Evolutionary conservation across 2,329 filamentous ascomycete genomes (phyloP).

Genomic region (Penicillium sp.): DNA sequence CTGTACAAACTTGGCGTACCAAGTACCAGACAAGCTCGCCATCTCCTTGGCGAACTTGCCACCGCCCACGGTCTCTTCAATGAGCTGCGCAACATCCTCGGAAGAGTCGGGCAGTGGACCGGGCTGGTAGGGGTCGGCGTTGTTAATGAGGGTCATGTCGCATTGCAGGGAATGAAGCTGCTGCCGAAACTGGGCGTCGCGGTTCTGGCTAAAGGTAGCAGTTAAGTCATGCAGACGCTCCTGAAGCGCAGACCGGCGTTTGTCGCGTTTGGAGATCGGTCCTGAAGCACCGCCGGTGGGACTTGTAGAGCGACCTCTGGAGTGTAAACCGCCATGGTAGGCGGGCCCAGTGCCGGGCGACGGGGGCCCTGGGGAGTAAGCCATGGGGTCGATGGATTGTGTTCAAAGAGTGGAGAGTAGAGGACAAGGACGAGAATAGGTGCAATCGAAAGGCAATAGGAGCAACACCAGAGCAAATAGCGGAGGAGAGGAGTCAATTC

Average conservation of each 20-base stretch:
- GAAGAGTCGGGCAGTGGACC: conserved; percentile 64
- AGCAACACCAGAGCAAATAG: background rate
- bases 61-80: conserved; percentile 54
- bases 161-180: conserved; percentile 90
- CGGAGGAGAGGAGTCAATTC: conserved; percentile 4
- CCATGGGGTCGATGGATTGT: conserved; percentile 11
- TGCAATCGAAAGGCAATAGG: background rate
- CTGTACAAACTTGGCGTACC: conserved; percentile 80
- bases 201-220: conserved; percentile 73
- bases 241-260: conserved; percentile 76
- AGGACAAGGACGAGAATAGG: background rate
- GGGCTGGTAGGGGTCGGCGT: conserved; percentile 75
- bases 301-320: conserved; percentile 28
- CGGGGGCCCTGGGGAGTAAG: conserved; percentile 21
- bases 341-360: conserved; percentile 18
- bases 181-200: conserved; percentile 80
- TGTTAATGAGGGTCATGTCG: conserved; percentile 81
- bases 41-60: conserved; percentile 69
- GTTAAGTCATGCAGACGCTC: conserved; percentile 76
- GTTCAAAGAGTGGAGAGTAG: background rate
- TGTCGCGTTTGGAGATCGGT: conserved; percentile 80
- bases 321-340: conserved; percentile 14
- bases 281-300: conserved; percentile 29
- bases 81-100: conserved; percentile 66
- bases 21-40: conserved; percentile 66